Evolutionary conservation across 2,329 filamentous ascomycete genomes (phyloP), one percentile per base, ranked within the genome.

Genomic region (Verticillium tricorpus): DNA sequence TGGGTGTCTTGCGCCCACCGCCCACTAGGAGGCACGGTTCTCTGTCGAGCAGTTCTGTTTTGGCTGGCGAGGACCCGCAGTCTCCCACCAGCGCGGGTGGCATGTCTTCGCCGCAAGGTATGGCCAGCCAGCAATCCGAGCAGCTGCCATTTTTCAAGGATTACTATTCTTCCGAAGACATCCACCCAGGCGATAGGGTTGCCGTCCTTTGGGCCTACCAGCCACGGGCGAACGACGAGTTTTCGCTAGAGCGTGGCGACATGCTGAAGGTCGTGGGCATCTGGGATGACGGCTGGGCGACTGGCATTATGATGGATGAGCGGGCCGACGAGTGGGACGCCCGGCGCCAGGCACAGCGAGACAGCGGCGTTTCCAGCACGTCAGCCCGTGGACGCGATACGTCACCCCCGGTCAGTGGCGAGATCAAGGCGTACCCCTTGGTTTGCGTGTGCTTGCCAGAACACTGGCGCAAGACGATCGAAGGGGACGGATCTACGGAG

Each of bases 251-350:
- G 70, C 88, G 95, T 62, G 95, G 95, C 60, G 95, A 99, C 72
- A 97, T 99, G 93, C 84, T 99, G 71, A 98, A 97, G 78, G 89
- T 99, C 15, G 90, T 98, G 35, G 95, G 95, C 65, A 99, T 99
- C 67, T 99, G 95, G 95, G 95, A 99, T 71, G 95, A 99, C 73
- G 95, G 95, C 56, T 99, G 95, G 95, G 95, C 95, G 12, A 99
- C 95, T 1, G 95, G 95, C 69, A 85, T 97, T 61, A 83, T 96
- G 72, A 79, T 96, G 61, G 84, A 89, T 60, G 91, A 96, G 69
- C 85, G 87, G 61, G 93, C 93, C 2, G 94, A 98, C 64, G 92
- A 97, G 66, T 97, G 92, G 88, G 91, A 96, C 69, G 83, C 85
- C 54, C 85, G 89, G 66, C 85, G 87, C 69, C 88, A 91, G 70